phyloP scores from a whole-genome alignment of 2,329 filamentous ascomycete species.

The Emydomyces testavorans region DNA sequence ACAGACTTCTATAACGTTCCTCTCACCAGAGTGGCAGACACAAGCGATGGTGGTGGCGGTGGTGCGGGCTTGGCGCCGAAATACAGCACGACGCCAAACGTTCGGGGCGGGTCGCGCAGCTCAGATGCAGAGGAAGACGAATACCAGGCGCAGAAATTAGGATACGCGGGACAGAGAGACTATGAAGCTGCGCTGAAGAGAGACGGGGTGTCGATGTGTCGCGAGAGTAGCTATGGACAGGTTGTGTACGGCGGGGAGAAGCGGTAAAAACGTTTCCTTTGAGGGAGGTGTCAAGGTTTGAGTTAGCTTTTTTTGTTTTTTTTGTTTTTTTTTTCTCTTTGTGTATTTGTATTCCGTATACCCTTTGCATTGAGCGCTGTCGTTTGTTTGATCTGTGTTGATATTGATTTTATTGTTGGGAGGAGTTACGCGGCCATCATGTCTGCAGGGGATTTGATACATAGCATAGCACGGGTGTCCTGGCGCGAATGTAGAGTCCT shows the following conservation, averaged over 20 bases:
- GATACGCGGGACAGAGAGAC: constrained; percentile 32
- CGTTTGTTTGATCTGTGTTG: not conserved
- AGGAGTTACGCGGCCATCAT: no score
- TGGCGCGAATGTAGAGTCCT: not conserved
- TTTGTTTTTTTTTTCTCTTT: constrained; percentile 7
- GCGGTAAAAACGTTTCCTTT: no score
- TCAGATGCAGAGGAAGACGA: constrained; percentile 16
- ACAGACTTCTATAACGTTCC: constrained; percentile 31
- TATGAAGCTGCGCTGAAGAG: constrained; percentile 25
- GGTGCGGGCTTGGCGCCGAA: constrained; percentile 17
- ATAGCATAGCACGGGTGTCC: constrained; percentile 7
- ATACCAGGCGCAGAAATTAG: constrained; percentile 34
- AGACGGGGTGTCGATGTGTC: constrained; percentile 15
- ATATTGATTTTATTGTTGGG: not conserved
- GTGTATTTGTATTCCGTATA: no score
- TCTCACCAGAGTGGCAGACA: constrained; percentile 24
- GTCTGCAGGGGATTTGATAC: no score
- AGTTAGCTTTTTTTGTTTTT: not conserved
- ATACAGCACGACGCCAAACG: constrained; percentile 19
- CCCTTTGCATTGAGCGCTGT: not conserved
- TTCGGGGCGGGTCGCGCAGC: not conserved
- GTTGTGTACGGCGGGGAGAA: constrained; percentile 30
- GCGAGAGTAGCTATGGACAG: constrained; percentile 27
- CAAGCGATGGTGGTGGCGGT: constrained; percentile 10
- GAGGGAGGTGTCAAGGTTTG: no score